These are phyloP conservation scores for Paratinospora sagittata DNA, from an alignment of 164 flowering plant species.

Conservation along the genomic window DNA sequence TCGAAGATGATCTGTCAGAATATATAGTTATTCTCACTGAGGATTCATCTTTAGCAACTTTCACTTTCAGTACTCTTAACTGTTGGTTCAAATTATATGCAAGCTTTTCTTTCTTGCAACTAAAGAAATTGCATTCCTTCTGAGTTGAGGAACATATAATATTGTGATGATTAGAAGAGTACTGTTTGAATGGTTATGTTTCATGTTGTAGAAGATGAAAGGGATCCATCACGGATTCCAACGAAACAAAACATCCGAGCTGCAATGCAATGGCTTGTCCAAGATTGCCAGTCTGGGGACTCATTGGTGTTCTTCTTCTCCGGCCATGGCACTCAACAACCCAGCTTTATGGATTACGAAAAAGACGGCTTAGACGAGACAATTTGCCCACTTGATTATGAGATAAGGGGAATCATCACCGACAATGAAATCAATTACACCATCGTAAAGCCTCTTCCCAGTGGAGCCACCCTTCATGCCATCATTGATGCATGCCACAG, in stretches of 20 bases:
- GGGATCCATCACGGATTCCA: slow-evolving; percentile 45
- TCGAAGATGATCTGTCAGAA: too few relatives aligned
- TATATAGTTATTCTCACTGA: too few relatives aligned
- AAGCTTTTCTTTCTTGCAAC: too few relatives aligned
- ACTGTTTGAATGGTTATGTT: too few relatives aligned
- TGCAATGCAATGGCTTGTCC: slow-evolving; percentile 67
- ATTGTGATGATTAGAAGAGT: too few relatives aligned
- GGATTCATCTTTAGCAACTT: too few relatives aligned
- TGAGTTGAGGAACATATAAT: too few relatives aligned
- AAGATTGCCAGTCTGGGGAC: slow-evolving; percentile 61
- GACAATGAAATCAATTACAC: slow-evolving; percentile 65
- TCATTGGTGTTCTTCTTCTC: slow-evolving; percentile 63
- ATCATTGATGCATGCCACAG: slow-evolving; percentile 74
- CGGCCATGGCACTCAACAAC: slow-evolving; percentile 64
- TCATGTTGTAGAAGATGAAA: slow-evolving; percentile 47
- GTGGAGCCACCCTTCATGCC: slow-evolving; percentile 64
- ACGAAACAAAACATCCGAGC: slow-evolving; percentile 56
- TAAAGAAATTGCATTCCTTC: too few relatives aligned
- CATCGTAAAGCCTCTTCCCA: slow-evolving; percentile 57
- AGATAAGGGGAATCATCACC: slow-evolving; percentile 56
- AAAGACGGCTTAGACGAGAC: slow-evolving; percentile 69
- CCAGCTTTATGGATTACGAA: slow-evolving; percentile 50
- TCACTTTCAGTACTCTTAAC: too few relatives aligned
- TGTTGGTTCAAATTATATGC: too few relatives aligned
- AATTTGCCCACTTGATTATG: slow-evolving; percentile 57